These are phyloP conservation scores for Polychaeton citri DNA, from an alignment of 2,329 filamentous ascomycete species.

Conservation along the genomic window DNA sequence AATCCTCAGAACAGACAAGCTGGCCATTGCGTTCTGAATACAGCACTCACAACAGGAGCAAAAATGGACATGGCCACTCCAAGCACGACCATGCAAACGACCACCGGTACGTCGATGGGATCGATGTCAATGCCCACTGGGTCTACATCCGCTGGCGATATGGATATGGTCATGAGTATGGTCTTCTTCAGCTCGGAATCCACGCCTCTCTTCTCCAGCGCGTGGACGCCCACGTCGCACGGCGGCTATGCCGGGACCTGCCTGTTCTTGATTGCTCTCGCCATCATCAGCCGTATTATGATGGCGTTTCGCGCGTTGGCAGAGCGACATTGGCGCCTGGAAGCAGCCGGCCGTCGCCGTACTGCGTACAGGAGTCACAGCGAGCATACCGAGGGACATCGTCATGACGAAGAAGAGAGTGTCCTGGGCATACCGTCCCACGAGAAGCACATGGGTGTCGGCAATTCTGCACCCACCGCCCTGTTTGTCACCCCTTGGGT, in stretches of 20 bases:
- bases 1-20: too few species aligned
- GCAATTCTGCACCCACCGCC: slow-evolving; percentile 40
- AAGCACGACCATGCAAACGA: too few species aligned
- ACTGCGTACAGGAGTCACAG: neutral
- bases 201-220: slow-evolving; percentile 50
- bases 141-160: too few species aligned
- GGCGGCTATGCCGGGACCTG: slow-evolving; percentile 75
- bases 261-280: slow-evolving; percentile 72
- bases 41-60: too few species aligned
- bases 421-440: slow-evolving; percentile 61
- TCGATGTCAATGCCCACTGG: too few species aligned
- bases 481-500: slow-evolving; percentile 58
- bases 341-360: slow-evolving; percentile 7
- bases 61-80: too few species aligned
- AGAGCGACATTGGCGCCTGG: slow-evolving; percentile 22
- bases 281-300: slow-evolving; percentile 49
- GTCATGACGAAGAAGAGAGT: slow-evolving; percentile 57
- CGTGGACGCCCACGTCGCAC: slow-evolving; percentile 57
- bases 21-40: too few species aligned
- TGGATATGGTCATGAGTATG: slow-evolving; percentile 39
- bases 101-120: too few species aligned
- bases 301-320: slow-evolving; percentile 12
- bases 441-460: slow-evolving; percentile 66
- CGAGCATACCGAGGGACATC: neutral
- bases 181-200: slow-evolving; percentile 48